Evolutionary conservation across 495 filamentous ascomycete species (phyloP), one percentile per base, ranked within the genome.

Genomic region (Hypoxylon fragiforme): DNA sequence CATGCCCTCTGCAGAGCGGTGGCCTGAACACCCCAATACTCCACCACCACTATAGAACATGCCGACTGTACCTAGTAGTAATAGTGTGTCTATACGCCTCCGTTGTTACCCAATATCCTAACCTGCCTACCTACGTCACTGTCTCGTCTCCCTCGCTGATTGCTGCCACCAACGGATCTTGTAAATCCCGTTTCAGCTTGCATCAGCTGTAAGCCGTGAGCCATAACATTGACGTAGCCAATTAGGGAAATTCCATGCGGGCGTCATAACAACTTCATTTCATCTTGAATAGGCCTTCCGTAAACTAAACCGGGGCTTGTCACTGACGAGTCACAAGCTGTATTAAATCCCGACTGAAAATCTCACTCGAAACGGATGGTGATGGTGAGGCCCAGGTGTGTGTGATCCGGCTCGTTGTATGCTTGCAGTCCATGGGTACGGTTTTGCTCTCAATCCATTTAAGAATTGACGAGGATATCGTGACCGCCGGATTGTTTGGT

Each of bases 11-110:
- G 12, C 34, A 54, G 24, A 44, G 44, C 21, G 30, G 15, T 16
- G 45, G 35, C 16, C 16, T 15, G 12, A 24, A 32, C 20, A 44
- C 16, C 51, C 49, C 32, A 38, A 55, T 50, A 41, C 30, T 37
- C 41, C 31, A 38, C 41, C 31, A 38, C 28, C 42, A 47, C 41
- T 51, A 51, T 46, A 37, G 19, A 55, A 43, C 51, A 47, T 50
- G 35, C 47, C 36, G 14, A 41, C 31, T 36, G 30, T 9, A n/a
- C n/a, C n/a, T n/a, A 28, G 24, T 38, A 41, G 2, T 50, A 42
- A 26, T 38, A 44, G 36, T 60, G 44, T n/a, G 4, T 55, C 42
- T 47, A 54, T 51, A 28, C 36, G 37, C 43, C 36, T n/a, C 35
- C 13, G 15, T 16, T 20, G 26, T 18, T 38, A 43, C 9, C 18